These are phyloP conservation scores for Trametes punicea DNA, from an alignment of 768 basidiomycete genomes.

Conservation along the genomic window DNA sequence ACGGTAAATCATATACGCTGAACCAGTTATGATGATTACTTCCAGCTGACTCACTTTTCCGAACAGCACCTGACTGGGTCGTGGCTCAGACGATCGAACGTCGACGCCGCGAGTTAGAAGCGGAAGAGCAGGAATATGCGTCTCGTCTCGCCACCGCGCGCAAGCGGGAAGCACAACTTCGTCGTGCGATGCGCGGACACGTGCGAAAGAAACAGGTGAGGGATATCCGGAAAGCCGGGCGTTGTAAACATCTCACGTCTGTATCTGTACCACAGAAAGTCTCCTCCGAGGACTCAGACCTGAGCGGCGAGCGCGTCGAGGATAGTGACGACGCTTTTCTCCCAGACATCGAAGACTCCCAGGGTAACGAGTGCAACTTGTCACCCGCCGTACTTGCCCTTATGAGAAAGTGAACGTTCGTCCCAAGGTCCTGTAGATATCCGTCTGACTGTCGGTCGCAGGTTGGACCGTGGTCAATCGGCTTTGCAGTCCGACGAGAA, in stretches of 20 bases:
- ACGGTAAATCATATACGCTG: not conserved
- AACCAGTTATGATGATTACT: not conserved
- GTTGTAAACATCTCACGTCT: not conserved
- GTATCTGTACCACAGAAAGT: constrained; percentile 21
- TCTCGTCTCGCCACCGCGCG: constrained; percentile 56
- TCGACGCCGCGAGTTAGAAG: constrained; percentile 62
- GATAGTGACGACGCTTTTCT: constrained; percentile 67
- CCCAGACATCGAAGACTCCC: constrained; percentile 49
- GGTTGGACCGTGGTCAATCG: not conserved
- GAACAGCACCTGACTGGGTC: constrained; percentile 70
- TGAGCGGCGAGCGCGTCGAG: constrained; percentile 28
- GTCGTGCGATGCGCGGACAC: constrained; percentile 50
- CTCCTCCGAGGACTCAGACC: constrained; percentile 12
- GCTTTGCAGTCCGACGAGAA: constrained; percentile 37
- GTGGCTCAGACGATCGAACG: constrained; percentile 65
- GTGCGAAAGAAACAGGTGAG: constrained; percentile 61
- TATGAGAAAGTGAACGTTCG: constrained; percentile 63
- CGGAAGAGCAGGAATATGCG: constrained; percentile 61
- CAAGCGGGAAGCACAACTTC: constrained; percentile 57
- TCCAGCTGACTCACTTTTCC: no score
- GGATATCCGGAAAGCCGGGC: not conserved
- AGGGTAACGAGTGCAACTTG: constrained; percentile 49
- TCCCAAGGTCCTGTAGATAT: not conserved
- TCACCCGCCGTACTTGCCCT: constrained; percentile 76
- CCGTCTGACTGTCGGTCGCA: not conserved